These are phyloP conservation scores for Stephania yunnanensis DNA, from an alignment of 164 flowering plant species.

Conservation along the genomic window DNA sequence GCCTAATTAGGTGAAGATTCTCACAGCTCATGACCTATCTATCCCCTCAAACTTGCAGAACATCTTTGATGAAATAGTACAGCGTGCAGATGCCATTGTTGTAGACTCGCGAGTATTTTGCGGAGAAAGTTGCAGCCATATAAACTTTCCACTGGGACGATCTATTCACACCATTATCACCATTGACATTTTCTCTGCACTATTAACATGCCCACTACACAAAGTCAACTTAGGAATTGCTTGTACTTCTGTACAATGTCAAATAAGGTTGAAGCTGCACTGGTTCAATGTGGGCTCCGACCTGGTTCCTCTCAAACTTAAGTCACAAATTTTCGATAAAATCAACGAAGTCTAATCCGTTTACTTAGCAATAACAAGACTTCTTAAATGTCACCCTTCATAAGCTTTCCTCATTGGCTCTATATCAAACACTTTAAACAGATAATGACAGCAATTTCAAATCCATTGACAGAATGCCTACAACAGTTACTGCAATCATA, in stretches of 20 bases:
- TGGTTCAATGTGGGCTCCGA: background rate
- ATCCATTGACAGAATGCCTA: no score
- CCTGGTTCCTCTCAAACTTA: background rate
- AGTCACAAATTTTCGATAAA: background rate
- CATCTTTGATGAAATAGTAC: background rate
- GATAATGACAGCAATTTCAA: no score
- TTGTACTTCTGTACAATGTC: constrained; percentile 2
- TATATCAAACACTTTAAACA: no score
- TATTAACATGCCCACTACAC: background rate
- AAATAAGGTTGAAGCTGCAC: background rate
- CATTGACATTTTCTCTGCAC: background rate
- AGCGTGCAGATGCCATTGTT: background rate
- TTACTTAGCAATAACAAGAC: background rate
- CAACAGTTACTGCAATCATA: no score
- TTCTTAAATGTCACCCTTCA: background rate
- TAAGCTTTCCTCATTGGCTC: no score
- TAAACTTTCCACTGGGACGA: background rate
- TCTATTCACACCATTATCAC: background rate
- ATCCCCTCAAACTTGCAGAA: background rate
- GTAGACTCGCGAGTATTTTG: background rate
- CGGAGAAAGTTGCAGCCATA: background rate
- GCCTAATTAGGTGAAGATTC: background rate
- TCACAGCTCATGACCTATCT: background rate
- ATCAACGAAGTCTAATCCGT: background rate
- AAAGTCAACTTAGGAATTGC: constrained; percentile 7